Conservation (phyloP, 352 stramenopile species). For the Globisporangium paddicum region DNA sequence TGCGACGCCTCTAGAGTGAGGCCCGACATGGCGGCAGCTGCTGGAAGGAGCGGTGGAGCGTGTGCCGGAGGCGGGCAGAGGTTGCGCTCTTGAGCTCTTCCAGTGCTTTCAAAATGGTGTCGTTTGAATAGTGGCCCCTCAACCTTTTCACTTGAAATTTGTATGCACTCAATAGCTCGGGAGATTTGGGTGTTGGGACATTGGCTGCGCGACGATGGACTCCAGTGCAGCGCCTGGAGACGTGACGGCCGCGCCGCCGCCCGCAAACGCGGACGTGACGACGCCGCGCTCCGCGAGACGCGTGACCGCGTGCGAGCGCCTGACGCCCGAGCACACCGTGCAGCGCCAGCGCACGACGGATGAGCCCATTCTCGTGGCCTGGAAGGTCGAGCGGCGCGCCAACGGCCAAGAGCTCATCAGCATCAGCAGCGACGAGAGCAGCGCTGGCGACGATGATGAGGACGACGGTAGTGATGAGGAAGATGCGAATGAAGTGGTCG, state of each 20-base stretch:
- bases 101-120: too few relatives aligned
- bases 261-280: not conserved
- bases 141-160: too few relatives aligned
- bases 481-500: not conserved
- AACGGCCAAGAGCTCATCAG: conserved; percentile 58
- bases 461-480: conserved; percentile 14
- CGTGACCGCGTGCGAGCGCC: conserved; percentile 12
- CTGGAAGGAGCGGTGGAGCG: too few relatives aligned
- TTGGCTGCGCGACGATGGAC: conserved; percentile 6
- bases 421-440: conserved; percentile 35
- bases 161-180: not conserved
- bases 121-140: too few relatives aligned
- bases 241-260: not conserved
- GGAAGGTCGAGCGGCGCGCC: conserved; percentile 46
- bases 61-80: not conserved
- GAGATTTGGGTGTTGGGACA: conserved; percentile 6
- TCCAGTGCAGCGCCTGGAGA: not conserved
- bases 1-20: conserved; percentile 79
- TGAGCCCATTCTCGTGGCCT: conserved; percentile 68
- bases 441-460: conserved; percentile 13
- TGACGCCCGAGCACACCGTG: conserved; percentile 30
- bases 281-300: not conserved
- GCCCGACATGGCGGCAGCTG: conserved; percentile 64
- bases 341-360: conserved; percentile 83
- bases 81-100: too few relatives aligned